These are phyloP conservation scores for Glonium stellatum DNA, from an alignment of 495 filamentous ascomycete species.

Conservation along the genomic window DNA sequence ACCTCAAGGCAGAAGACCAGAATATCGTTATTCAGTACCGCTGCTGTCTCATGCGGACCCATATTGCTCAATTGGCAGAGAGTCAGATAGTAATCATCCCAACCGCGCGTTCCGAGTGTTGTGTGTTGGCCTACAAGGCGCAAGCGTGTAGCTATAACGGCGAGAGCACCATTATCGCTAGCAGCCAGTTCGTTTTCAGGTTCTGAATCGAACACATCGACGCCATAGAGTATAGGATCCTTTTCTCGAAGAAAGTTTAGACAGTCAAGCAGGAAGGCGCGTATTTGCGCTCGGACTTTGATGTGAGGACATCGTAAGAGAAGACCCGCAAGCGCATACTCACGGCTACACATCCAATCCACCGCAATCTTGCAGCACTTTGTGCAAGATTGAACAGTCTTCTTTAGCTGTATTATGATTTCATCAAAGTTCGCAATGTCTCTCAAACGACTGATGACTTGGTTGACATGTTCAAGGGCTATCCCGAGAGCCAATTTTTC, in stretches of 20 bases:
- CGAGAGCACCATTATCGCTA: slow-evolving; percentile 11
- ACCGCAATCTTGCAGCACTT: slow-evolving; percentile 53
- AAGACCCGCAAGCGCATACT: slow-evolving; percentile 55
- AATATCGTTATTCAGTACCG: slow-evolving; percentile 13
- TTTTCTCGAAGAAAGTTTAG: slow-evolving; percentile 23
- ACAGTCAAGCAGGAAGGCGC: slow-evolving; percentile 18
- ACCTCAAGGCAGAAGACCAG: slow-evolving; percentile 17
- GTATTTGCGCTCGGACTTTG: slow-evolving; percentile 52
- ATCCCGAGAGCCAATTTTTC: slow-evolving; percentile 59
- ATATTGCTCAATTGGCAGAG: slow-evolving; percentile 17
- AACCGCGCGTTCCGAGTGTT: slow-evolving; percentile 7
- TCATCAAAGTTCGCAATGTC: slow-evolving; percentile 56
- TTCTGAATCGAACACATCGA: slow-evolving; percentile 19
- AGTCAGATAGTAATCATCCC: slow-evolving; percentile 24
- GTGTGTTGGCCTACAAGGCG: slow-evolving; percentile 3
- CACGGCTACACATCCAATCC: slow-evolving; percentile 54
- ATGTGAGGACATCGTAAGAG: slow-evolving; percentile 57
- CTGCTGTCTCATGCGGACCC: slow-evolving; percentile 19
- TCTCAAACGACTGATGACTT: slow-evolving; percentile 67
- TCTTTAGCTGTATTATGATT: slow-evolving; percentile 48
- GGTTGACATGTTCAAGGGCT: slow-evolving; percentile 67
- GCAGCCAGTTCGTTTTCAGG: slow-evolving; percentile 5
- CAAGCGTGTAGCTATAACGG: slow-evolving; percentile 3
- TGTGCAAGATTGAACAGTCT: slow-evolving; percentile 48
- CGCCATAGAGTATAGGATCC: slow-evolving; percentile 17